These are phyloP conservation scores for Neurospora pannonica DNA, from an alignment of 495 filamentous ascomycete species.

Conservation along the genomic window DNA sequence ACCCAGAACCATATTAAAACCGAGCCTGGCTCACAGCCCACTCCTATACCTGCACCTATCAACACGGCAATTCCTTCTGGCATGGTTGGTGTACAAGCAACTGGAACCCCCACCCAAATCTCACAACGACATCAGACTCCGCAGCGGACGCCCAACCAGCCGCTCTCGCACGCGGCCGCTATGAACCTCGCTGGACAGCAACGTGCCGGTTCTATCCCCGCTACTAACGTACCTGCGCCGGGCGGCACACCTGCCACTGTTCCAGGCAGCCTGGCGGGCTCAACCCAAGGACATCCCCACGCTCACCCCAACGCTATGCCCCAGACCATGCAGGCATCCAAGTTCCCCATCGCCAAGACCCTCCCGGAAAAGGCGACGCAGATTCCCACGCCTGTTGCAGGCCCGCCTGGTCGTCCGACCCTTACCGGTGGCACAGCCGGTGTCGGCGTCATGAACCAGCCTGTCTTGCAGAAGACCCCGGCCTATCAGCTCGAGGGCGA, in stretches of 20 bases:
- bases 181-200: constrained; percentile 35
- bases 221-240: constrained; percentile 21
- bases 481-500: constrained; percentile 78
- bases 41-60: constrained; percentile 29
- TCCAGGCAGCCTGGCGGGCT: constrained; percentile 21
- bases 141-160: constrained; percentile 30
- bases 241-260: constrained; percentile 16
- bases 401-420: constrained; percentile 56
- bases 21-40: constrained; percentile 27
- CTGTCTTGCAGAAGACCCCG: constrained; percentile 71
- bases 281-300: constrained; percentile 42
- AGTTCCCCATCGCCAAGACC: constrained; percentile 70
- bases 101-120: constrained; percentile 35
- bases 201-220: constrained; percentile 25
- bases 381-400: constrained; percentile 54
- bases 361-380: constrained; percentile 54
- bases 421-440: constrained; percentile 63
- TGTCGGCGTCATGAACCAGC: constrained; percentile 69
- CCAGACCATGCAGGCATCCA: constrained; percentile 36
- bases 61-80: constrained; percentile 38
- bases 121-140: constrained; percentile 38
- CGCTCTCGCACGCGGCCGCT: constrained; percentile 37
- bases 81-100: constrained; percentile 26
- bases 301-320: constrained; percentile 28
- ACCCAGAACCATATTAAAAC: constrained; percentile 26